Evolutionary conservation across 2,329 filamentous ascomycete species (phyloP).

Genomic region (Aspergillus brasiliensis): DNA sequence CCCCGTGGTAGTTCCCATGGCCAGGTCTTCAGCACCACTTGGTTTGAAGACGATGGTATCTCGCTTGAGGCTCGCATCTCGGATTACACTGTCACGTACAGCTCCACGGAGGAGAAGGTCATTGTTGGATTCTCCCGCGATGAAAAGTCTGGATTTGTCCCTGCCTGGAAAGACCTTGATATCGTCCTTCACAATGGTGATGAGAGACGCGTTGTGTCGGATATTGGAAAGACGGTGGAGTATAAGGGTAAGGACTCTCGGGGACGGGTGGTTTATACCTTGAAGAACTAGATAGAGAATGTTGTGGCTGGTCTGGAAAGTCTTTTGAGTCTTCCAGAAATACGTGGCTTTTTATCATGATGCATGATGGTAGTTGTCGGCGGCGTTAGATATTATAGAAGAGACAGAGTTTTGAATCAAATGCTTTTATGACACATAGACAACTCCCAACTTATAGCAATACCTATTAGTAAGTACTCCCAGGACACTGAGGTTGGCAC

Average conservation of each 20-base stretch:
- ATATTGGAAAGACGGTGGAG: constrained; percentile 32
- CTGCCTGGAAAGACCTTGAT: constrained; percentile 53
- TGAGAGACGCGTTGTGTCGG: constrained; percentile 41
- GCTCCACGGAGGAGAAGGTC: constrained; percentile 48
- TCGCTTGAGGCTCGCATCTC: constrained; percentile 47
- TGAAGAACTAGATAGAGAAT: constrained; percentile 22
- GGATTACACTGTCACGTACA: constrained; percentile 48
- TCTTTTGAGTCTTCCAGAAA: neutral
- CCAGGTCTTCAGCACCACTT: constrained; percentile 45
- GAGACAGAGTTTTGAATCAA: neutral
- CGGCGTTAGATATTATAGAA: neutral
- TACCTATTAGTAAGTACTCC: neutral
- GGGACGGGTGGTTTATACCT: constrained; percentile 34
- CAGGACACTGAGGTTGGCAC: neutral
- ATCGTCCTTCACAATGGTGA: constrained; percentile 57
- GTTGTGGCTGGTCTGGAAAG: neutral
- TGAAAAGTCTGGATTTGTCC: constrained; percentile 46
- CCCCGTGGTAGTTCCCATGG: constrained; percentile 46
- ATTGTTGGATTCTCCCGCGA: constrained; percentile 46
- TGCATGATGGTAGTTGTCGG: neutral
- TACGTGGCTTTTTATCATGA: too few relatives aligned
- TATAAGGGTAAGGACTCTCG: constrained; percentile 30
- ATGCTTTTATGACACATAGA: neutral
- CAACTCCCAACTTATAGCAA: too few relatives aligned
- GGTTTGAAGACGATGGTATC: constrained; percentile 62